Evolutionary conservation across 23 red algal species (phyloP).

Genomic region (Gracilaria domingensis): DNA sequence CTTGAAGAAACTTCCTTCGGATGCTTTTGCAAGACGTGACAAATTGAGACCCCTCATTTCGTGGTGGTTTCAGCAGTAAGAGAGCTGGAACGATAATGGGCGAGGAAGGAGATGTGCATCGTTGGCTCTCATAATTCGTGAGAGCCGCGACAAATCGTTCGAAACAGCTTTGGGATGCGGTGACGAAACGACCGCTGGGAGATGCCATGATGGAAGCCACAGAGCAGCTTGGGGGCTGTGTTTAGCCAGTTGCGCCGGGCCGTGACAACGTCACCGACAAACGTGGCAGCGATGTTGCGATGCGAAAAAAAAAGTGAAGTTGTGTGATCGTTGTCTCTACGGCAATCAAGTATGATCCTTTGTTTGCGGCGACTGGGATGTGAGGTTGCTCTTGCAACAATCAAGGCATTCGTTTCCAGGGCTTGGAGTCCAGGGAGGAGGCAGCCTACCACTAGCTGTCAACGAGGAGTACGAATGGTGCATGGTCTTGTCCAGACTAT

Average conservation of each 20-base stretch:
- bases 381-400: no score
- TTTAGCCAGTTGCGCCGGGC: not conserved
- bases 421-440: no score
- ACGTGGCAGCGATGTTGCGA: no score
- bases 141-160: not conserved
- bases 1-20: conserved; percentile 69
- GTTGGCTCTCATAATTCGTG: not conserved
- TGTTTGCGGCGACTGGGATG: no score
- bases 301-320: no score
- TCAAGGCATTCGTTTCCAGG: no score
- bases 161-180: not conserved
- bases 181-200: not conserved
- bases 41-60: conserved; percentile 52
- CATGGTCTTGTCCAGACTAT: no score
- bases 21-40: conserved; percentile 62
- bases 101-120: not conserved
- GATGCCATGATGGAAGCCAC: not conserved
- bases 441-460: no score
- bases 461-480: no score
- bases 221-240: not conserved
- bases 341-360: no score
- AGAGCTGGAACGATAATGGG: not conserved
- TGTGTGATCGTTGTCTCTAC: no score
- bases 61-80: not conserved
- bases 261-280: no score